Base-by-base conservation (phyloP, 768 basidiomycete genomes). In the Sarcodon aspratus region DNA sequence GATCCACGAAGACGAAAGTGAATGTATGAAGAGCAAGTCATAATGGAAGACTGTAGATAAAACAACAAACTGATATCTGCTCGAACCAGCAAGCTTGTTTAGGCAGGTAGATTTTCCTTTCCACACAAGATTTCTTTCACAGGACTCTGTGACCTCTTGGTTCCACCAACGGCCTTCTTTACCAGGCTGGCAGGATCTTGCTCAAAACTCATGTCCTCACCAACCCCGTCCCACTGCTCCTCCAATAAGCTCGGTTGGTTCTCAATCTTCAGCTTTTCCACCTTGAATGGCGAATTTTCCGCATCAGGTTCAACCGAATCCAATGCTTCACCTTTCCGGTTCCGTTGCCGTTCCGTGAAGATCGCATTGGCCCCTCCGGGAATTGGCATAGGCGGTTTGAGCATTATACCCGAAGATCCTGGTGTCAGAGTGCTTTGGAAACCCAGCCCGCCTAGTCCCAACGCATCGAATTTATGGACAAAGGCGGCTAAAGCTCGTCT, bases 381-480 rank as follows among this genome's bases (percentile, higher is more conserved):
- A 1, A 66, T 69, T 1, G 74, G 77, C 66, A 72, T 73, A 3
- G 73, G 70, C 6, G 66, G 70, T 21, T 66, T 65, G n/a, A 70
- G 61, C 51, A 73, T 77, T 9, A 42, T 42, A 27, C 12, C 12
- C 3, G 37, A 13, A 18, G 40, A 42, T 15, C 72, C 63, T 4
- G 57, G 52, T 13, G 58, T 48, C 9, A 58, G 47, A 32, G 45
- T 21, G 8, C 67, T 57, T 1, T 71, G 57, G 13, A 62, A 50
- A 17, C 63, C 53, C 6, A 57, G 52, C 11, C 66, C 65, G 8
- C 65, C 64, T 33, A 84, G 59, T 0, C 82, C 83, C 27, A 86
- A 63, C 9, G 85, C 72, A 63, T 92, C 89, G 57, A 91, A 88
- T 61, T 85, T 87, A 61, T 70, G 72, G 42, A 92, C 89, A 56